Evolutionary conservation across 2,329 filamentous ascomycete species (phyloP).

Genomic region (Claviceps pusilla): DNA sequence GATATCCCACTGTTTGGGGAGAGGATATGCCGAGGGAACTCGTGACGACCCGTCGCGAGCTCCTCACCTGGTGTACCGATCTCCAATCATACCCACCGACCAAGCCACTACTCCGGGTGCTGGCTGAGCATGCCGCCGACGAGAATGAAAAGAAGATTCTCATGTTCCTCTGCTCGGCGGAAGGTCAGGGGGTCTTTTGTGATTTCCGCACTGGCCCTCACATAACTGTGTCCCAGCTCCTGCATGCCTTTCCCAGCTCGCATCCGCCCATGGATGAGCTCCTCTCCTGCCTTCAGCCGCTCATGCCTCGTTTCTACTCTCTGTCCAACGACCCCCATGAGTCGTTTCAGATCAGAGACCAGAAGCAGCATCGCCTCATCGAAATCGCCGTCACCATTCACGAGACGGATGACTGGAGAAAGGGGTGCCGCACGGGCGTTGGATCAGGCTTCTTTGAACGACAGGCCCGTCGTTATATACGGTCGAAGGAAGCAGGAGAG

Average conservation of each 20-base stretch:
- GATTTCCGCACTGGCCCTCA: slow-evolving; percentile 83
- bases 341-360: slow-evolving; percentile 50
- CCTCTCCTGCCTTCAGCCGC: slow-evolving; percentile 62
- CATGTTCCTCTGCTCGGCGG: slow-evolving; percentile 68
- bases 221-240: slow-evolving; percentile 69
- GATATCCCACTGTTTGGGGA: slow-evolving; percentile 98
- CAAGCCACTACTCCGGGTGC: slow-evolving; percentile 68
- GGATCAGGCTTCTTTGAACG: slow-evolving; percentile 90
- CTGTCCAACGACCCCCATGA: slow-evolving; percentile 91
- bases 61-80: slow-evolving; percentile 93
- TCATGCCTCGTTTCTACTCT: slow-evolving; percentile 98
- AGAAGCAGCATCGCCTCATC: slow-evolving; percentile 62
- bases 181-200: slow-evolving; percentile 86
- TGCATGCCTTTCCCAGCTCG: slow-evolving; percentile 82
- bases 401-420: slow-evolving; percentile 65
- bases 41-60: slow-evolving; percentile 75
- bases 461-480: slow-evolving; percentile 57
- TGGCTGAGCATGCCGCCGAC: slow-evolving; percentile 72
- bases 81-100: slow-evolving; percentile 85
- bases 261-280: slow-evolving; percentile 75
- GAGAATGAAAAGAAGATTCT: slow-evolving; percentile 80
- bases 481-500: slow-evolving; percentile 47
- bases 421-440: slow-evolving; percentile 61
- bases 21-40: slow-evolving; percentile 73
- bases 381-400: slow-evolving; percentile 97